These are phyloP conservation scores for Davidsoniella australis DNA, from an alignment of 2,329 filamentous ascomycete genomes.

Conservation along the genomic window DNA sequence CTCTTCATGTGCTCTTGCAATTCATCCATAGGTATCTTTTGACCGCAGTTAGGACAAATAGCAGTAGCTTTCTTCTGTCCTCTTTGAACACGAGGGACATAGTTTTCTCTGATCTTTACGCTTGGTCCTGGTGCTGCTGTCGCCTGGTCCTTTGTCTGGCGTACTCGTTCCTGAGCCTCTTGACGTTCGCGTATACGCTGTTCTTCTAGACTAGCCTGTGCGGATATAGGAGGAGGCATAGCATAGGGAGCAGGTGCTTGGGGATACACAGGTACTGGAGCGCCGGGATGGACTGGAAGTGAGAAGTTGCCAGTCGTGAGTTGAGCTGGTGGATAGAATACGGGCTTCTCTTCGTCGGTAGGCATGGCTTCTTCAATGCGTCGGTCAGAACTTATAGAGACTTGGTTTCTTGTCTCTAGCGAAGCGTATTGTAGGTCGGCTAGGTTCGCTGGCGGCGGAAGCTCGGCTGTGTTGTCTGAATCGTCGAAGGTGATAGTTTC, in stretches of 20 bases:
- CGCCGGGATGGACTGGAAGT: constrained; percentile 28
- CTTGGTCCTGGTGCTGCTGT: constrained; percentile 53
- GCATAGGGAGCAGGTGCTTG: constrained; percentile 17
- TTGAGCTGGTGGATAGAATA: constrained; percentile 20
- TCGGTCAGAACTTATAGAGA: constrained; percentile 64
- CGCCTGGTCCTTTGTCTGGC: constrained; percentile 51
- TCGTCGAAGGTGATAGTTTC: constrained; percentile 90
- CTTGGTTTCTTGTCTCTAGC: constrained; percentile 83
- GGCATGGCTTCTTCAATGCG: constrained; percentile 94
- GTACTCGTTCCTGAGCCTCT: constrained; percentile 44
- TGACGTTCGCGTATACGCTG: constrained; percentile 45
- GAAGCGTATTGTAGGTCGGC: constrained; percentile 88
- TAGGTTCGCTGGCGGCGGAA: constrained; percentile 77
- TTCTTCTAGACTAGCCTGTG: constrained; percentile 33
- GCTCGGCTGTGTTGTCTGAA: constrained; percentile 65
- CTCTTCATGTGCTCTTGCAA: constrained; percentile 85
- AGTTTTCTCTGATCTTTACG: constrained; percentile 88
- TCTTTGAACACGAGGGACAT: constrained; percentile 69
- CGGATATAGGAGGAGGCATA: background rate
- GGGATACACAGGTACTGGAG: constrained; percentile 22
- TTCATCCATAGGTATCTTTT: constrained; percentile 73
- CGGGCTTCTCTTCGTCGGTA: constrained; percentile 39
- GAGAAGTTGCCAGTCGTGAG: constrained; percentile 23
- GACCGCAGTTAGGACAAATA: constrained; percentile 83
- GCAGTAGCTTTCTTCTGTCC: constrained; percentile 50